phyloP scores from a whole-genome alignment of 164 flowering plant species.

The Annona squamosa region DNA sequence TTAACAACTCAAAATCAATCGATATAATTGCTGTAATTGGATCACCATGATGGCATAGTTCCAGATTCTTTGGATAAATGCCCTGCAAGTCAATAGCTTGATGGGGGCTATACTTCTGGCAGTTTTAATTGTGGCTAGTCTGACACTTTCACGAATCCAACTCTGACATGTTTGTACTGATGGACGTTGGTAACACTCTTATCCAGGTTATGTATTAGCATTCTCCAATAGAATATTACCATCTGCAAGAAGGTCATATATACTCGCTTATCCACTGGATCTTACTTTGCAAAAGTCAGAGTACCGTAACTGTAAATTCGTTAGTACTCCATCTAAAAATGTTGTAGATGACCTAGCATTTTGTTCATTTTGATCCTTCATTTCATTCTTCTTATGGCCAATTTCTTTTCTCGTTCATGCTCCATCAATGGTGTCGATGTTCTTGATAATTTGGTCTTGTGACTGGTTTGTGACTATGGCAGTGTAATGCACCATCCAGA shows the following conservation, averaged over 20 bases:
- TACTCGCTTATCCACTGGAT: background rate
- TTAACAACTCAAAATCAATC: no score
- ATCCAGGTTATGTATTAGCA: no score
- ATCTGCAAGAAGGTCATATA: no score
- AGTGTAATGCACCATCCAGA: background rate
- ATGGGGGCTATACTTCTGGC: background rate
- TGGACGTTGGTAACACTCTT: no score
- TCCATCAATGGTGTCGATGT: background rate
- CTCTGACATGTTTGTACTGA: no score
- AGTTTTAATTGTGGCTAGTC: no score
- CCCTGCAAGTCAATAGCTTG: background rate
- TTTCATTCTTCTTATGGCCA: background rate
- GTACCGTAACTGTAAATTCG: background rate
- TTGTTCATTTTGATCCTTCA: background rate
- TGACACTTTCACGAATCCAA: no score
- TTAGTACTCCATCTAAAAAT: no score
- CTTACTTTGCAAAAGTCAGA: background rate
- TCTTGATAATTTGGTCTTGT: background rate
- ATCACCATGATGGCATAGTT: no score
- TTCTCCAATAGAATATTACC: no score
- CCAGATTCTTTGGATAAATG: no score
- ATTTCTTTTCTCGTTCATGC: background rate
- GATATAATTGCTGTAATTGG: no score
- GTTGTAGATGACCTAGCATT: background rate
- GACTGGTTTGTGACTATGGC: background rate